Evolutionary conservation across 2,329 filamentous ascomycete genomes (phyloP), one percentile per base, ranked within the genome.

Genomic region (Helicocarpus griseus): DNA sequence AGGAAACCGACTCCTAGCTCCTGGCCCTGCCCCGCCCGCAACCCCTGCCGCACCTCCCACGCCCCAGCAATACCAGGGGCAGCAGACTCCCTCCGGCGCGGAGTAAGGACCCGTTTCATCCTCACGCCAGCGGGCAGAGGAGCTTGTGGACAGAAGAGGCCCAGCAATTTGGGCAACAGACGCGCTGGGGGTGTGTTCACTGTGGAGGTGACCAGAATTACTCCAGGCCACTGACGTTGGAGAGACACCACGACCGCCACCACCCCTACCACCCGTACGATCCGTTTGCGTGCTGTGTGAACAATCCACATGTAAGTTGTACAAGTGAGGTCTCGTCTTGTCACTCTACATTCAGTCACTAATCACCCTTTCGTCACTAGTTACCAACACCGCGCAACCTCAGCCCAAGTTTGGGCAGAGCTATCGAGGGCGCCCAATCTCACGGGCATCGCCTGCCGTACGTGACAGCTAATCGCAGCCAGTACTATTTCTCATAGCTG

Each of bases 231-330:
- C 24, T 33, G 38, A 36, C 36, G 6, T 19, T 50, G 29, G 28
- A 41, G 35, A 31, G 48, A 17, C 51, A 46, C 31, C 47, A 52
- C 36, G 13, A 19, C 17, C 28, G 28, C 14, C 11, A 28, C 24
- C 51, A 44, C 28, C 45, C 13, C 31, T 24, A 49, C 14, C 35
- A 48, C n/a, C 26, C 19, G n/a, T 52, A 33, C 44, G 50, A 52
- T 28, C 35, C 4, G 19, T 46, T 29, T 45, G 13, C 21, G 28
- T 51, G 48, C 35, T 51, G 52, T 26, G 24, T 41, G 31, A 53
- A 51, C n/a, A 51, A 38, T 19, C 43, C 43, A 22, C n/a, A 48
- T 35, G 52, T 53, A 24, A 47, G 52, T 39, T 13, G 40, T 43
- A 13, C 13, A 1, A 17, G 3, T 29, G 13, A 29, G 29, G 43